Evolutionary conservation across 2,329 filamentous ascomycete species (phyloP).

Genomic region (Xylaria sp.): DNA sequence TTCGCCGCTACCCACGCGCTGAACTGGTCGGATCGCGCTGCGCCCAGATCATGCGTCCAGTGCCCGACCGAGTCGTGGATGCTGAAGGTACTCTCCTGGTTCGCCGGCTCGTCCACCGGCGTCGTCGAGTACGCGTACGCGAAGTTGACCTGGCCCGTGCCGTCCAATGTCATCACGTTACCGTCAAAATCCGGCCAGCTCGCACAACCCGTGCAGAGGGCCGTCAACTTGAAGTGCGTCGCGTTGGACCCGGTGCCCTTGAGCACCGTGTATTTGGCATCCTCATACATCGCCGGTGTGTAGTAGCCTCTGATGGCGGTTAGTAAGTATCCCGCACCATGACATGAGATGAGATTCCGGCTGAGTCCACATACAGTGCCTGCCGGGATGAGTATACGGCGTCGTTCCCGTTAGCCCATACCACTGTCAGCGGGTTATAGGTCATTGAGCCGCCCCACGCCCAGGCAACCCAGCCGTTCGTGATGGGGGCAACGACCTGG

Average conservation of each 20-base stretch:
- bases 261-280: slow-evolving; percentile 49
- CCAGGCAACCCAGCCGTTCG: slow-evolving; percentile 54
- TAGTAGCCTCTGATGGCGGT: slow-evolving; percentile 49
- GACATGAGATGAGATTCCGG: neutral
- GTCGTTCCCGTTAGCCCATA: slow-evolving; percentile 52
- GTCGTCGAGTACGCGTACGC: slow-evolving; percentile 54
- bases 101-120: slow-evolving; percentile 52
- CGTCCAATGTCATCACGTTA: slow-evolving; percentile 52
- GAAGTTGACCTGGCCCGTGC: slow-evolving; percentile 51
- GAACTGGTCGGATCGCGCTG: slow-evolving; percentile 50
- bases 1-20: slow-evolving; percentile 46
- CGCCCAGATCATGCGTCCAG: slow-evolving; percentile 52
- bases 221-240: slow-evolving; percentile 51
- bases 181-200: slow-evolving; percentile 55
- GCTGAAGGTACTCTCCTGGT: slow-evolving; percentile 51
- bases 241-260: slow-evolving; percentile 50
- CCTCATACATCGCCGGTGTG: slow-evolving; percentile 46
- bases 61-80: slow-evolving; percentile 57
- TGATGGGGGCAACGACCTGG: slow-evolving; percentile 52
- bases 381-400: slow-evolving; percentile 53
- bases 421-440: slow-evolving; percentile 54
- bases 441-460: slow-evolving; percentile 56
- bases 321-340: slow-evolving; percentile 8
- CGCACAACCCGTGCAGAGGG: slow-evolving; percentile 54
- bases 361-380: slow-evolving; percentile 50